Evolutionary conservation across 2,329 filamentous ascomycete species (phyloP).

Genomic region (Daldinia sp.): DNA sequence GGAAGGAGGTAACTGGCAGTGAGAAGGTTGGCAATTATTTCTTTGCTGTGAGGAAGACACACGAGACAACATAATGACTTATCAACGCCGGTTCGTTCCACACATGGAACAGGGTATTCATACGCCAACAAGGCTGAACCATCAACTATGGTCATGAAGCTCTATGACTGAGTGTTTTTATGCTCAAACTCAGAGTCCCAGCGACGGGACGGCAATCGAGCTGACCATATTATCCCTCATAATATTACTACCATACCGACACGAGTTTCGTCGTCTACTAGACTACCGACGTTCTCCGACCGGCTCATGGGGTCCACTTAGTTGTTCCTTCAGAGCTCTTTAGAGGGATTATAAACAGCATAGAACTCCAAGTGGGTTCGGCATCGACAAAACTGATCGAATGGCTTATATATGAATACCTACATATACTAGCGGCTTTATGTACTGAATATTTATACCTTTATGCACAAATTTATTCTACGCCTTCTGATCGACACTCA

Average conservation of each 20-base stretch:
- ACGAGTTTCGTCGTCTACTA: not conserved
- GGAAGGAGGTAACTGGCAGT: conserved; percentile 82
- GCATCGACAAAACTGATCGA: too few relatives aligned
- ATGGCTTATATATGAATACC: not conserved
- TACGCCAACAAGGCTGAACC: too few relatives aligned
- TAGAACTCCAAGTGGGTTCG: not conserved
- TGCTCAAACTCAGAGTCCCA: not conserved
- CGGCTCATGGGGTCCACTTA: not conserved
- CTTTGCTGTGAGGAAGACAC: conserved; percentile 70
- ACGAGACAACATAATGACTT: conserved; percentile 19
- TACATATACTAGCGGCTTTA: not conserved
- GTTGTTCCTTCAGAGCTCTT: not conserved
- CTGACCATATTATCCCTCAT: not conserved
- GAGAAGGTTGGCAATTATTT: conserved; percentile 96
- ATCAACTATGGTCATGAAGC: not conserved
- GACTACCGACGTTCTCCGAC: too few relatives aligned
- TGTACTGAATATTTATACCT: not conserved
- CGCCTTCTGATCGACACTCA: not conserved
- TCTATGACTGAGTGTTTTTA: not conserved
- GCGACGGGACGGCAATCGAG: not conserved
- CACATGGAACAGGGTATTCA: too few relatives aligned
- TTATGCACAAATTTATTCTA: not conserved
- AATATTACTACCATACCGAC: not conserved
- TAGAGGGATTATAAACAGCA: too few relatives aligned
- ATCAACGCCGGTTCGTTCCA: too few relatives aligned